Percentiles rank a stretch among this genome's conserved stretches.
Conservation (phyloP, 441 rosid species). For the Viola pubescens region DNA sequence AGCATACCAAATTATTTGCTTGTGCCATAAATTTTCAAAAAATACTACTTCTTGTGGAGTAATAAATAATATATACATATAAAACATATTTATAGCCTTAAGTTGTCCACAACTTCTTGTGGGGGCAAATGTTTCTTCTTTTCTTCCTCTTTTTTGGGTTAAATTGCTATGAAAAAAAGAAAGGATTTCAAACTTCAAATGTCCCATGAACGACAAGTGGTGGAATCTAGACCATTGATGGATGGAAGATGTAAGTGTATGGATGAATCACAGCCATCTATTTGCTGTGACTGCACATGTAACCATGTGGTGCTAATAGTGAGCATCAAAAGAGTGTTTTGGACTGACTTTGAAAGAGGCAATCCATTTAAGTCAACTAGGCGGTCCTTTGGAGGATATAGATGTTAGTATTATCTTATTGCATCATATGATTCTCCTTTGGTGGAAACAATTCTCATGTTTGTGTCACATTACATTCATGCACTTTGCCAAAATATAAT, state of each 20-base stretch:
- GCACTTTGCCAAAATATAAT: too few species aligned
- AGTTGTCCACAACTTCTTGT: slow-evolving; percentile 10
- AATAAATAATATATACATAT: too few species aligned
- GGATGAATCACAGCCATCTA: slow-evolving; percentile 27
- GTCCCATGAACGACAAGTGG: slow-evolving; percentile 2
- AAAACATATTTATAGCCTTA: neutral
- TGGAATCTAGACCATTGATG: slow-evolving; percentile 12
- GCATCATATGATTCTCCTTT: slow-evolving; percentile 13
- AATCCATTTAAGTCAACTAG: slow-evolving; percentile 40
- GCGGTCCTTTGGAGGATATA: slow-evolving; percentile 20
- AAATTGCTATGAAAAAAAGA: too few species aligned
- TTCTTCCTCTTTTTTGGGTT: too few species aligned
- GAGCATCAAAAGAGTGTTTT: slow-evolving; percentile 35
- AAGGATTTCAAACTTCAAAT: too few species aligned
- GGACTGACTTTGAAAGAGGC: slow-evolving; percentile 41
- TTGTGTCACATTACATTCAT: neutral
- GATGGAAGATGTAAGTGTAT: neutral
- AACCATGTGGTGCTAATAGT: slow-evolving; percentile 47
- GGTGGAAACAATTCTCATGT: neutral
- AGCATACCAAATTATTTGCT: slow-evolving; percentile 4
- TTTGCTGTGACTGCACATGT: slow-evolving; percentile 44
- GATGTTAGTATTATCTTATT: slow-evolving; percentile 25
- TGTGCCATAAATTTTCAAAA: neutral
- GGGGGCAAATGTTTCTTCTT: slow-evolving; percentile 6
- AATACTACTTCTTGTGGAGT: too few species aligned